Conservation (phyloP, 768 basidiomycete genomes). For the Astraeus odoratus region DNA sequence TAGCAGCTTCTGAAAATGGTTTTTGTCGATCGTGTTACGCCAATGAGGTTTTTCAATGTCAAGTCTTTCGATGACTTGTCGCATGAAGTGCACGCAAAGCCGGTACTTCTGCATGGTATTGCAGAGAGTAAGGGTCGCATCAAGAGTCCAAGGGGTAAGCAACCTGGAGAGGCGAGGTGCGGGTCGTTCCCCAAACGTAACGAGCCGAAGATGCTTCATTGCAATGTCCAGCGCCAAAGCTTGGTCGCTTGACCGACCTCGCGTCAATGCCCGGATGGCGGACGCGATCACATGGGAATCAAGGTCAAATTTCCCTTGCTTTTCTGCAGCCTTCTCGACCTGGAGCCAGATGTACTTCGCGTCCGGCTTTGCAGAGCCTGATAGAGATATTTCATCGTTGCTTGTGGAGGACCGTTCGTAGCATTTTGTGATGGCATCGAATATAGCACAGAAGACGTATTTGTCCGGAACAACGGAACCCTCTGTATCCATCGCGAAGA, state of each 20-base stretch:
- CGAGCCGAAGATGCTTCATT: slow-evolving; percentile 56
- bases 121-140: slow-evolving; percentile 51
- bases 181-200: slow-evolving; percentile 36
- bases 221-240: slow-evolving; percentile 61
- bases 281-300: slow-evolving; percentile 49
- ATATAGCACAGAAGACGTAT: slow-evolving; percentile 59
- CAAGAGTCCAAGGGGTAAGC: slow-evolving; percentile 43
- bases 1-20: slow-evolving; percentile 58
- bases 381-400: slow-evolving; percentile 15
- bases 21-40: slow-evolving; percentile 40
- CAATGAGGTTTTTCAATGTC: slow-evolving; percentile 11
- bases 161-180: slow-evolving; percentile 32
- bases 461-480: slow-evolving; percentile 57
- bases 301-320: slow-evolving; percentile 37
- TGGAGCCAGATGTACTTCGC: slow-evolving; percentile 68
- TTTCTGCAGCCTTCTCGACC: slow-evolving; percentile 46
- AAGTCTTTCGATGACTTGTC: slow-evolving; percentile 45
- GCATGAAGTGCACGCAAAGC: slow-evolving; percentile 49
- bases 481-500: slow-evolving; percentile 55
- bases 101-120: slow-evolving; percentile 39
- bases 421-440: slow-evolving; percentile 38
- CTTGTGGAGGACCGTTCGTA: slow-evolving; percentile 8
- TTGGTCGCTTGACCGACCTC: slow-evolving; percentile 52
- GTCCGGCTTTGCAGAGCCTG: slow-evolving; percentile 48
- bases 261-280: slow-evolving; percentile 48